Evolutionary conservation across 768 basidiomycete genomes (phyloP), one percentile per base, ranked within the genome.

Genomic region (Calocybe cyanea): DNA sequence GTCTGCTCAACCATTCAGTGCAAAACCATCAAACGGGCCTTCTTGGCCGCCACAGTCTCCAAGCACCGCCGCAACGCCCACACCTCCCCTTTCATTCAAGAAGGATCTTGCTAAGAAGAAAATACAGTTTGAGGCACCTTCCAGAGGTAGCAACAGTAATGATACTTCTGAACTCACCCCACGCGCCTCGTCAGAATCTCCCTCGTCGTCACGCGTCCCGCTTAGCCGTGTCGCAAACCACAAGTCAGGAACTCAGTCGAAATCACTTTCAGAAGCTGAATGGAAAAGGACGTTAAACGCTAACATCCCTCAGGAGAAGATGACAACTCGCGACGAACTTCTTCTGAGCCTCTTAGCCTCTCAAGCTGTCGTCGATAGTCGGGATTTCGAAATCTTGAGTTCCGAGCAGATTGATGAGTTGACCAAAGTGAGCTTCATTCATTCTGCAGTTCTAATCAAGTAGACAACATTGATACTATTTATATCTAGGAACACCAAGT

Each of bases 291-390:
- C 48, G 11, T 56, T 54, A 38, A 40, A 31, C 3, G 38, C 41
- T 11, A 53, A 36, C 23, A 48, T 32, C 28, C 57, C 67, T 9
- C 76, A 76, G 7, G 66, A 60, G 7, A 51, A 67, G 38, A 62
- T 77, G 21, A 83, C 80, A 51, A 79, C 78, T 13, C 76, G 84
- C 36, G 92, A 96, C 56, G 89, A 93, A 51, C 76, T 98, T 37
- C 75, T 97, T 52, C 77, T 96, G 61, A 88, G 87, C 61, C 75
- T 99, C 32, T 70, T 98, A 52, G 88, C 93, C 33, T 92, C 92
- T 44, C 92, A 97, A 65, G 95, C 95, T 4, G 80, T 90, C 33
- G 83, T 97, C n/a, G 92, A 97, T 57, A 89, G 89, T 57, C 81
- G 87, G 23, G 80, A 81, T 36, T 89, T 80, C 59, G 81, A 85